Percentiles rank a stretch among this genome's conserved stretches.
Conservation (phyloP, 2,329 filamentous ascomycete species). For the Curvularia verruculosa region DNA sequence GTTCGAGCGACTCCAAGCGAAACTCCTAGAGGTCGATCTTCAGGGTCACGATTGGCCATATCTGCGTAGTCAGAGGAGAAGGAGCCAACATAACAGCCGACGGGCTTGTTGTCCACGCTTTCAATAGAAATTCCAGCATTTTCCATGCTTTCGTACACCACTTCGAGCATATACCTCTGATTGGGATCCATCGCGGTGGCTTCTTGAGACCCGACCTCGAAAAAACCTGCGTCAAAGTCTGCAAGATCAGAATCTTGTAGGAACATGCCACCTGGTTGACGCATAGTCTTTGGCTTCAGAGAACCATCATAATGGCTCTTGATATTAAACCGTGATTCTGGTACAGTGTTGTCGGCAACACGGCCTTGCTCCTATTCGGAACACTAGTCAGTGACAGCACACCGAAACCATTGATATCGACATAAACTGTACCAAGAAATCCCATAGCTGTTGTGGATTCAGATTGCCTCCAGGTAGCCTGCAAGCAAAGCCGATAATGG, state of each 20-base stretch:
- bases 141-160: slow-evolving; percentile 46
- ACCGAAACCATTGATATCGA: too few species aligned
- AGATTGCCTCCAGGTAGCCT: too few species aligned
- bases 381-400: too few species aligned
- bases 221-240: background rate
- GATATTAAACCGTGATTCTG: background rate
- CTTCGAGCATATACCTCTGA: slow-evolving; percentile 31
- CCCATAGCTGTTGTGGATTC: too few species aligned
- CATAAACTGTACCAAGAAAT: too few species aligned
- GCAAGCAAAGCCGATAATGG: too few species aligned
- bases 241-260: slow-evolving; percentile 6
- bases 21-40: background rate
- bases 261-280: slow-evolving; percentile 28
- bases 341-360: background rate
- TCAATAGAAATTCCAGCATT: slow-evolving; percentile 9
- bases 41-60: background rate
- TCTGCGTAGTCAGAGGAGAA: background rate
- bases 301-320: slow-evolving; percentile 15
- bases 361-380: too few species aligned
- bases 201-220: background rate
- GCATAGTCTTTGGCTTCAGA: slow-evolving; percentile 41
- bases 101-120: background rate
- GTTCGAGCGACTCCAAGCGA: slow-evolving; percentile 7
- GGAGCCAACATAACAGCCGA: background rate
- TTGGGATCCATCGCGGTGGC: slow-evolving; percentile 25